phyloP scores from a whole-genome alignment of 345 rosid species.

The Gossypium turneri region DNA sequence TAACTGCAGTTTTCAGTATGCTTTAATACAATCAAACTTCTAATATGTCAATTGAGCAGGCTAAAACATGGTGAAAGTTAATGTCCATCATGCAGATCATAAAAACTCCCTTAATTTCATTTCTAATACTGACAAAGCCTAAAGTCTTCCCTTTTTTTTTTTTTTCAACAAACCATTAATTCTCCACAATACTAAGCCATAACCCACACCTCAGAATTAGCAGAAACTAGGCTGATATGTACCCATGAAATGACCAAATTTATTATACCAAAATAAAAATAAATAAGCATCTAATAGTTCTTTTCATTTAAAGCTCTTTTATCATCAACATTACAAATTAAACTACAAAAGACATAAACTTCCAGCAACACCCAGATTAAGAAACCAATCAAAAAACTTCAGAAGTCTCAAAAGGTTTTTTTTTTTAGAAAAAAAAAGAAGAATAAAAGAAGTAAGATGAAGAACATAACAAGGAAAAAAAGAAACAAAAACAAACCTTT shows the following conservation, averaged over 20 bases:
- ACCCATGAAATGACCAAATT: neutral
- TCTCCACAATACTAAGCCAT: neutral
- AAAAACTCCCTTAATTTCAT: neutral
- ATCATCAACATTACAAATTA: neutral
- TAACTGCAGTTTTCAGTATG: neutral
- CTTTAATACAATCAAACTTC: neutral
- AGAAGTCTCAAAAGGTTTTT: neutral
- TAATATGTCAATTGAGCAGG: neutral
- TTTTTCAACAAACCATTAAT: neutral
- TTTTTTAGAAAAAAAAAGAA: neutral
- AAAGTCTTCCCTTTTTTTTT: neutral
- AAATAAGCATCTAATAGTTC: neutral
- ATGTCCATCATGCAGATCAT: neutral
- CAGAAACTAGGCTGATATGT: slow-evolving; percentile 4
- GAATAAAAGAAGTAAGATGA: neutral
- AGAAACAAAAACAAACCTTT: slow-evolving; percentile 32
- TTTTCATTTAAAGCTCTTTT: neutral
- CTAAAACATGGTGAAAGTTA: neutral
- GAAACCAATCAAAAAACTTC: neutral
- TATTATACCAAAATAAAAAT: neutral
- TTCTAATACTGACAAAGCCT: neutral
- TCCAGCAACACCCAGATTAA: slow-evolving; percentile 13
- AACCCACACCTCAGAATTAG: slow-evolving; percentile 7
- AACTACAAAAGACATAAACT: slow-evolving; percentile 3
- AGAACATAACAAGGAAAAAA: slow-evolving; percentile 15